Conservation (phyloP, 2,329 filamentous ascomycete species). For the Penicillium janthinellum region DNA sequence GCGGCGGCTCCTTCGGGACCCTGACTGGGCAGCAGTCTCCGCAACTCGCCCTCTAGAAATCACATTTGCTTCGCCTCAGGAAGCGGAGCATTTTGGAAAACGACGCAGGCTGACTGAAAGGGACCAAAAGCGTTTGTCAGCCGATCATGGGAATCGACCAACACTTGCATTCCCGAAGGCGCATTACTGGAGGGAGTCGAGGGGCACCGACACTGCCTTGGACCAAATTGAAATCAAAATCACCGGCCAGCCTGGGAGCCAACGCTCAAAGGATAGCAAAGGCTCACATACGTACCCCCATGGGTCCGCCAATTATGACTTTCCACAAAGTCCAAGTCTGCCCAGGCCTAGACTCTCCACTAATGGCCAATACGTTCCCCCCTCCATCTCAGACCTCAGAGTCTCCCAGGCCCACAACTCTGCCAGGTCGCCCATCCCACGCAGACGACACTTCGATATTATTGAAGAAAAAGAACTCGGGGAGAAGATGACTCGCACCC, state of each 20-base stretch:
- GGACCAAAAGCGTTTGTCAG: constrained; percentile 32
- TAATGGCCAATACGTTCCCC: background rate
- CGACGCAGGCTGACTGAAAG: constrained; percentile 36
- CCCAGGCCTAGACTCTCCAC: background rate
- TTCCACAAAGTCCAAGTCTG: background rate
- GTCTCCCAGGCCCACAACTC: background rate
- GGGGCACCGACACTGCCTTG: constrained; percentile 3
- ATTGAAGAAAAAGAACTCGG: constrained; percentile 30
- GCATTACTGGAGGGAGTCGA: background rate
- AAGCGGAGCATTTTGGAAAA: constrained; percentile 38
- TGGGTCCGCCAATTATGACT: background rate
- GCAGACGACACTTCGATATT: constrained; percentile 23
- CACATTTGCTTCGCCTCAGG: constrained; percentile 31
- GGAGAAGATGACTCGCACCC: constrained; percentile 15
- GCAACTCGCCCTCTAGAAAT: constrained; percentile 38
- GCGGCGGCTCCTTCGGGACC: constrained; percentile 35
- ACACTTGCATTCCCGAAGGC: constrained; percentile 6
- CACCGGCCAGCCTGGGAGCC: constrained; percentile 23
- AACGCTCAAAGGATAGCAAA: constrained; percentile 3
- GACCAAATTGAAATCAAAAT: constrained; percentile 27
- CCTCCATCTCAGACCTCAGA: background rate
- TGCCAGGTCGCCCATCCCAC: constrained; percentile 1
- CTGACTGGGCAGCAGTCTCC: constrained; percentile 43
- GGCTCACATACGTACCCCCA: background rate
- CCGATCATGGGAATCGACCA: background rate